Conservation (phyloP, 75 land plant species). For the Cupressus sempervirens region DNA sequence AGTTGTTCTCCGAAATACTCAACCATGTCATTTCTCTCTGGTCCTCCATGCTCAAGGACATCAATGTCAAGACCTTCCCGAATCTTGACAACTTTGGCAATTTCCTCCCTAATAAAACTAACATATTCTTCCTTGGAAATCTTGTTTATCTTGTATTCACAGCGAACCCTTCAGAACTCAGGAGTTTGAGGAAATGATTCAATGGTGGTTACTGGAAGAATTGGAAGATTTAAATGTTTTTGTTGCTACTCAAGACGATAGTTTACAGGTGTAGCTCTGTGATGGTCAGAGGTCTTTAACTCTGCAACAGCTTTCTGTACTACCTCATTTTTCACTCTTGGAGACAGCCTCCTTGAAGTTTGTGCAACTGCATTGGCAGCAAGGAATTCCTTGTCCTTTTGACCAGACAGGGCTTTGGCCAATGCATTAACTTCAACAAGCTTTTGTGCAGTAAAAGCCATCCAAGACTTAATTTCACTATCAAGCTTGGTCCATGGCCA, state of each 20-base stretch:
- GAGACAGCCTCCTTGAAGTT: slow-evolving; percentile 32
- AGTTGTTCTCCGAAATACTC: slow-evolving; percentile 87
- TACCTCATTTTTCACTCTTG: slow-evolving; percentile 30
- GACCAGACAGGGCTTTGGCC: slow-evolving; percentile 68
- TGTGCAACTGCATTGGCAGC: slow-evolving; percentile 31
- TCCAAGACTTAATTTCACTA: slow-evolving; percentile 73
- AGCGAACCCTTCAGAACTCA: slow-evolving; percentile 70
- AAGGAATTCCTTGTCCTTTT: slow-evolving; percentile 59
- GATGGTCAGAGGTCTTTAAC: slow-evolving; percentile 67
- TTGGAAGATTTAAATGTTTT: slow-evolving; percentile 74
- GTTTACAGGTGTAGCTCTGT: slow-evolving; percentile 60
- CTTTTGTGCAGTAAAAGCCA: slow-evolving; percentile 67
- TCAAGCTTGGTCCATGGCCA: slow-evolving; percentile 80
- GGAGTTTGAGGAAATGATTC: slow-evolving; percentile 89
- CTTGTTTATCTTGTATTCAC: slow-evolving; percentile 85
- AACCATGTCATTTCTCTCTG: slow-evolving; percentile 92
- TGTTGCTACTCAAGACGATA: slow-evolving; percentile 74
- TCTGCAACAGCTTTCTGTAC: slow-evolving; percentile 46
- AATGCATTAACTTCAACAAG: slow-evolving; percentile 53
- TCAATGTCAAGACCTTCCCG: slow-evolving; percentile 92
- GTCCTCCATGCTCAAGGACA: slow-evolving; percentile 90
- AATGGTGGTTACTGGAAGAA: slow-evolving; percentile 81
- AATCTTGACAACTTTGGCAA: slow-evolving; percentile 61
- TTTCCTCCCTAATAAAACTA: slow-evolving; percentile 67
- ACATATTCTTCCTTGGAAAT: slow-evolving; percentile 46